Evolutionary conservation across 768 basidiomycete genomes (phyloP), one percentile per base, ranked within the genome.

Genomic region (Astraeus odoratus): DNA sequence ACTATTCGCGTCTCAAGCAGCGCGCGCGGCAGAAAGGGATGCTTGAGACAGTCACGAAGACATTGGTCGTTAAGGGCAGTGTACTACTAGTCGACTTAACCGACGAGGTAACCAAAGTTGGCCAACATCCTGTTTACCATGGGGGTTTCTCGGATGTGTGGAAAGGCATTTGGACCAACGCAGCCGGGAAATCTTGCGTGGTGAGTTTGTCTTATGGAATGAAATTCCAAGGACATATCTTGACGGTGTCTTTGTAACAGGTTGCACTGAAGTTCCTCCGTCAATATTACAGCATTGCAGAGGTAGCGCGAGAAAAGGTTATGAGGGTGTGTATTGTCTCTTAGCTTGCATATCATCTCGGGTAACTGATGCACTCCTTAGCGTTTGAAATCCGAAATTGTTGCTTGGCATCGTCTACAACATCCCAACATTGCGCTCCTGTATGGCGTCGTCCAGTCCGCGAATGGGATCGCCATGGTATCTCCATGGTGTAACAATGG

Each of bases 401-500:
- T 70, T 3, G 74, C 77, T 4, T 81, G 80, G 80, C 73, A 80
- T 57, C 63, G 72, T 6, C 60, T 81, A 13, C 74, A 68, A 35
- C 80, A 81, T 47, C 66, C 65, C 35, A 78, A 81, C 47, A 67
- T 82, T 37, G 72, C 72, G 29, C 73, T 72, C 34, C 58, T 82
- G 22, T 75, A 72, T 43, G 80, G 80, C 2, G 69, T 82, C 44
- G 59, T 77, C 13, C 75, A 76, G 51, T 67, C 69, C 4, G 60
- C 66, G 23, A 66, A 70, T 26, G 73, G 75, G 38, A 67, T 82
- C 22, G 80, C 74, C 15, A 80, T 82, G 77, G 77, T 82, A 0
- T 81, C 80, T 4, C 73, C 74, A 4, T 83, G 79, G 78, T 80
- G 77, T 54, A 67, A 70, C 27, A 78, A 81, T 41, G 79, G 80